Conservation (phyloP, 192 early-diverging fungal genomes). For the Podochytrium sp. region DNA sequence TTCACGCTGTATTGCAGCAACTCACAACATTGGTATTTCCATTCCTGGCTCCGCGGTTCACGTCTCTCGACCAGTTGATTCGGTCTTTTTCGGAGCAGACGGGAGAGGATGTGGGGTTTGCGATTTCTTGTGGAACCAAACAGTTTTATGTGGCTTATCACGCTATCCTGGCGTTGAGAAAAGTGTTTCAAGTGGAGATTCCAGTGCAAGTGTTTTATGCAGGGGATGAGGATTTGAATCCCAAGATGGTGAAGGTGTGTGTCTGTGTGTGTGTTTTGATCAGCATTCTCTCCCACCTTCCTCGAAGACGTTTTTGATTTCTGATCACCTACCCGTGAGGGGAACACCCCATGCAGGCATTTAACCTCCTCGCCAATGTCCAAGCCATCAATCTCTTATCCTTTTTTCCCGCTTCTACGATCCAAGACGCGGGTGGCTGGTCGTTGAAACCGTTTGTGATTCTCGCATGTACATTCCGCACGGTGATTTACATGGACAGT, state of each 20-base stretch:
- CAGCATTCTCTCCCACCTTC: too few species aligned
- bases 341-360: too few species aligned
- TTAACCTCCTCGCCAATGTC: slow-evolving; percentile 1
- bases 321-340: too few species aligned
- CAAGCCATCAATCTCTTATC: background rate
- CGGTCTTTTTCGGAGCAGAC: background rate
- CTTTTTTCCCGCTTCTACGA: background rate
- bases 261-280: too few species aligned
- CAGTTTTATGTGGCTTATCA: slow-evolving; percentile 7
- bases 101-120: background rate
- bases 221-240: background rate
- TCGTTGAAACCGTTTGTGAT: slow-evolving; percentile 71
- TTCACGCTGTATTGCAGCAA: background rate
- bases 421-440: background rate
- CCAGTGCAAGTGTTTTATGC: slow-evolving; percentile 13
- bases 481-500: slow-evolving; percentile 71
- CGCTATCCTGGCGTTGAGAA: background rate
- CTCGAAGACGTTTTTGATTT: too few species aligned
- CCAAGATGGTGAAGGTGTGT: background rate
- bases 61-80: background rate
- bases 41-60: background rate
- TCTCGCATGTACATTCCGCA: slow-evolving; percentile 57
- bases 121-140: background rate
- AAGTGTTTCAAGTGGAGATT: background rate
- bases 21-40: slow-evolving; percentile 3